Percentiles rank a stretch among this genome's conserved stretches.
These are phyloP conservation scores for Trypanosoma congolense DNA, from an alignment of 208 protist genomes.

Conservation along the genomic window DNA sequence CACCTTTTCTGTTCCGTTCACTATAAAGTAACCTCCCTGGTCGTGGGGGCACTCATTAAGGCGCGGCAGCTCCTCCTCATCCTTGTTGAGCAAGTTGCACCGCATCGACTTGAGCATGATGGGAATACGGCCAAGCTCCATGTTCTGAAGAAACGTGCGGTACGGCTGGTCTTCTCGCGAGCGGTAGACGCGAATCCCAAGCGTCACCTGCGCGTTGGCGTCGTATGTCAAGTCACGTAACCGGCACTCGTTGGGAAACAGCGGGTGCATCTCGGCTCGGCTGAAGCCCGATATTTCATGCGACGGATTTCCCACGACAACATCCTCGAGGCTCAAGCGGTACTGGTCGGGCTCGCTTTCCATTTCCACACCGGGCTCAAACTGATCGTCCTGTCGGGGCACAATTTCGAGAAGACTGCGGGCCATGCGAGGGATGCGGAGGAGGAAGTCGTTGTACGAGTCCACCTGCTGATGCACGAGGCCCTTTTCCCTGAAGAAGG, in stretches of 20 bases:
- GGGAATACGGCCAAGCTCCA: slow-evolving; percentile 83
- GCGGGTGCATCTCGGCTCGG: slow-evolving; percentile 54
- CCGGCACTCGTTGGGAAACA: slow-evolving; percentile 94
- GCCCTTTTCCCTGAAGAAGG: slow-evolving; percentile 97
- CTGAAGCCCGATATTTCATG: slow-evolving; percentile 52
- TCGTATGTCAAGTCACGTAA: slow-evolving; percentile 96
- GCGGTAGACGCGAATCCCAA: slow-evolving; percentile 32
- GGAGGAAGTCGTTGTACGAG: slow-evolving; percentile 98
- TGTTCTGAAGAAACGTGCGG: slow-evolving; percentile 23
- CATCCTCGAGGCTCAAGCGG: slow-evolving; percentile 67
- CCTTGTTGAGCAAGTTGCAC: slow-evolving; percentile 74
- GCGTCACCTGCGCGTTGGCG: slow-evolving; percentile 41
- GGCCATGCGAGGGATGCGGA: slow-evolving; percentile 81
- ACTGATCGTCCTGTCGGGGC: slow-evolving; percentile 77
- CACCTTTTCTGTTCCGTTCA: slow-evolving; percentile 97
- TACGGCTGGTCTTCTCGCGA: slow-evolving; percentile 28
- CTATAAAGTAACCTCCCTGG: slow-evolving; percentile 97
- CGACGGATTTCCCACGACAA: slow-evolving; percentile 79
- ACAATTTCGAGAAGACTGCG: slow-evolving; percentile 60
- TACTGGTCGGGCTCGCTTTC: slow-evolving; percentile 60
- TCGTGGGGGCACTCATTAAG: slow-evolving; percentile 94
- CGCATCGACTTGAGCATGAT: slow-evolving; percentile 94
- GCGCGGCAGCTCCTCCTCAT: slow-evolving; percentile 55
- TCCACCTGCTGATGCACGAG: slow-evolving; percentile 99
- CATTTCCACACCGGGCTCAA: slow-evolving; percentile 45